Base-by-base conservation (phyloP, 345 rosid genomes). In the Syzygium aromaticum region DNA sequence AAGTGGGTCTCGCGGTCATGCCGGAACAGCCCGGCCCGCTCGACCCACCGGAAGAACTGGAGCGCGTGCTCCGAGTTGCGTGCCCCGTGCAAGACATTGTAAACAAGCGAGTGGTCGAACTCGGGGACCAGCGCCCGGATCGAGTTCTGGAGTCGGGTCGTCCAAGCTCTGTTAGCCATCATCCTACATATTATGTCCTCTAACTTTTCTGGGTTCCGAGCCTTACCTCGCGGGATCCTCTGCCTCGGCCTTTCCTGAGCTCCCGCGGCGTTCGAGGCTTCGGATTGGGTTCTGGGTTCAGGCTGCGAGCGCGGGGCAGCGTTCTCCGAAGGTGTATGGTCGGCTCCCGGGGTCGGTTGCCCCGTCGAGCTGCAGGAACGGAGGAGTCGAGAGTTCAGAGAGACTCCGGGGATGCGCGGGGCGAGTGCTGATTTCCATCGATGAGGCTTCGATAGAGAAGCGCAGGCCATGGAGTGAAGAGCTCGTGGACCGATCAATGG, bases 21-120 rank as follows among this genome's bases (percentile, higher is more conserved):
- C 43, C 88, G 88, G 88, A 96, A 91, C 91, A 96, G 90, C 21
- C 97, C 97, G 25, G 98, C 89, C 87, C 99, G 96, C 91, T 97
- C 98, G 11, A 97, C 93, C 99, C 98, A 97, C 78, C 99, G 90
- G 88, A 95, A 97, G 93, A 97, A 97, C 87, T 97, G 99, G 88
- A 97, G 98, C 61, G 98, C 99, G 56, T 96, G 99, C 38, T 96
- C 99, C 57, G 94, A 87, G 84, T 93, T 93, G 84, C 90, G 91
- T 8, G 99, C 95, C 22, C 95, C 91, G 84, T 97, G 98, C 86
- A 95, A 89, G 3, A 96, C 98, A 54, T 96, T 97, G 86, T 96
- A 96, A 14, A 96, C 98, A 19, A 97, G 85, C 8, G 98, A 89
- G 86, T 94, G 93, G 84, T 96, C 98, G 87, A 96, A 97, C 77